These are phyloP conservation scores for Auricularia auricula-judae DNA, from an alignment of 768 basidiomycete species.

Conservation along the genomic window DNA sequence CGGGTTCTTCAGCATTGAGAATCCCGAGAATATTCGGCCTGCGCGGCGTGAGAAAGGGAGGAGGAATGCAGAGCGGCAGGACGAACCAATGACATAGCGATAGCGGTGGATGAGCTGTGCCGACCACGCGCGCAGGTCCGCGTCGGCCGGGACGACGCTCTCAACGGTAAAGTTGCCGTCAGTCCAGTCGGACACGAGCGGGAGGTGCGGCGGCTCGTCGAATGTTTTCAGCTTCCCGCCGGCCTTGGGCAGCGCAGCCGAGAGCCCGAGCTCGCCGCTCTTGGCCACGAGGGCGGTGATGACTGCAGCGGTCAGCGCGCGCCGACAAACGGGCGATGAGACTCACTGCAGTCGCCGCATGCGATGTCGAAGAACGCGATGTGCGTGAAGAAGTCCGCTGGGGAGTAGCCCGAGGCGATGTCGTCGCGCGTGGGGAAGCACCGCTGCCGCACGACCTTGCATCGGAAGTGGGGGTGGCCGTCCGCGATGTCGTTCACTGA, in stretches of 20 bases:
- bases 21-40: neutral
- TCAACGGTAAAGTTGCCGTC: conserved; percentile 11
- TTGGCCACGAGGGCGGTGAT: conserved; percentile 14
- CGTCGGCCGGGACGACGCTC: conserved; percentile 4
- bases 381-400: conserved; percentile 20
- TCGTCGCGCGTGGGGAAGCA: conserved; percentile 2
- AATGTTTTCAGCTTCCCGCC: neutral
- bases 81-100: neutral
- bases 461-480: conserved; percentile 5
- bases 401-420: conserved; percentile 14
- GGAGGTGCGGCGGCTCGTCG: conserved; percentile 10
- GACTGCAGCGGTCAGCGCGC: too few relatives aligned
- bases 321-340: neutral
- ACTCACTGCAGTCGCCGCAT: conserved; percentile 25
- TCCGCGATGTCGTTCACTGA: neutral
- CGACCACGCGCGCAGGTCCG: neutral
- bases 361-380: conserved; percentile 20
- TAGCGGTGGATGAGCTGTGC: neutral
- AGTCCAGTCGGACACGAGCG: conserved; percentile 10
- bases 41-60: neutral
- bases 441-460: neutral
- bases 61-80: neutral
- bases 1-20: neutral
- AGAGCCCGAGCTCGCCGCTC: conserved; percentile 22
- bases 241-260: conserved; percentile 23